Evolutionary conservation across 805 yeast genomes (phyloP), one percentile per base, ranked within the genome.

Genomic region (Ogataea haglerorum): DNA sequence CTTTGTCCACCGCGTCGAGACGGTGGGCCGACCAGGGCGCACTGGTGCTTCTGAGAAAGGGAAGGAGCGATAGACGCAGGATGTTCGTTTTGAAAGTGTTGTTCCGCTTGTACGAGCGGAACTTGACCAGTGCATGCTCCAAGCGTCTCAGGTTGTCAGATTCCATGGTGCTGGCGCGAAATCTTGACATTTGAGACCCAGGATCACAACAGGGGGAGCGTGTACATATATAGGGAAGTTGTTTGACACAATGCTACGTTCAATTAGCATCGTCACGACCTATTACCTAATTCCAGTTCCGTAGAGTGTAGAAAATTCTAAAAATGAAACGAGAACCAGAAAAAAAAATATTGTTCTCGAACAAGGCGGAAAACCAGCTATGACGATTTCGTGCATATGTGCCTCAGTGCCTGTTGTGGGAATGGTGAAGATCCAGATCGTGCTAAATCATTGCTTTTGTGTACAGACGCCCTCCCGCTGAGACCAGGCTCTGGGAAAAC

Each of bases 21-120:
- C 9, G 13, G 29, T 24, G 13, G 12, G 33, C 18, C 13, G 53
- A 14, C 46, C 51, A 43, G 9, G 45, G 43, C 10, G 40, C 10
- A 8, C 42, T 28, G 6, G 38, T 40, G 4, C 52, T 39, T 39
- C 78, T 54, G 13, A 74, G 53, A 45, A 68, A 70, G 14, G 76
- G 76, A 19, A 76, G 56, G 15, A 76, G 56, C 4, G 69, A 58
- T 2, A 76, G 66, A 27, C 82, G 58, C 22, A 76, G 56, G 10
- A 76, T 61, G 52, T 76, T 76, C 2, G 74, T 58, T 47, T 70
- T 69, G n/a, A 60, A 43, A 5, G 68, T 57, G 8, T 67, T 64
- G 38, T 61, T 61, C 34, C 66, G 62, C 38, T 60, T 60, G 30
- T 36, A 33, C 6, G 71, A 60, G 33, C 60, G 62, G 52, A 75